A percentile compares a stretch with the other conserved stretches of the same genome.
These are phyloP conservation scores for Tylopilus felleus DNA, from an alignment of 768 basidiomycete species.

Conservation along the genomic window DNA sequence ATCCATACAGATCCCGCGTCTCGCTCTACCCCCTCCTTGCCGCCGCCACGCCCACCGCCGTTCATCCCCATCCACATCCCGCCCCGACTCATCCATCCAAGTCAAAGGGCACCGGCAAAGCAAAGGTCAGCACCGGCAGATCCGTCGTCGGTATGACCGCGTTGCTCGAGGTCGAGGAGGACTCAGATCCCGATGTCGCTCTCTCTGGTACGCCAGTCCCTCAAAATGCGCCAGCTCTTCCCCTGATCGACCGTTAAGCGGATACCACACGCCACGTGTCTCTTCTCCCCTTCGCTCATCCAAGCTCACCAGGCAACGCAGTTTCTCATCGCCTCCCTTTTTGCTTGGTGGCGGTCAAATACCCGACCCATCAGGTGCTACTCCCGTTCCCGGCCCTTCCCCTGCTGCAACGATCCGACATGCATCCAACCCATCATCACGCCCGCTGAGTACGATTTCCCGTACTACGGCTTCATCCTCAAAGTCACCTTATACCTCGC, in stretches of 20 bases:
- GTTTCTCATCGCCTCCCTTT: slow-evolving; percentile 29
- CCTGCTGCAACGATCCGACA: slow-evolving; percentile 8
- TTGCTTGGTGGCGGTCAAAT: slow-evolving; percentile 6
- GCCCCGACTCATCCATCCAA: slow-evolving; percentile 24
- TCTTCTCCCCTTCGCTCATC: slow-evolving; percentile 23
- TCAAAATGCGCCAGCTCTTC: slow-evolving; percentile 14
- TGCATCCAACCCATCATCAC: slow-evolving; percentile 12
- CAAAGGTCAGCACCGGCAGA: slow-evolving; percentile 35
- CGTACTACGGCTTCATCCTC: slow-evolving; percentile 21
- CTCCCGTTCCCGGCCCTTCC: slow-evolving; percentile 1
- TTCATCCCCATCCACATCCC: slow-evolving; percentile 9
- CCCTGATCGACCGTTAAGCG: slow-evolving; percentile 7
- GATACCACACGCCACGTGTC: slow-evolving; percentile 20
- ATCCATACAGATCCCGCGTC: slow-evolving; percentile 12
- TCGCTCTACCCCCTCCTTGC: slow-evolving; percentile 24
- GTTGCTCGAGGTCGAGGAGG: slow-evolving; percentile 53
- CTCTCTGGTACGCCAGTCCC: slow-evolving; percentile 8
- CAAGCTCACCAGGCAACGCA: slow-evolving; percentile 30
- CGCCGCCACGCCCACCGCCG: slow-evolving; percentile 9
- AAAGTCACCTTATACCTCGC: slow-evolving; percentile 30
- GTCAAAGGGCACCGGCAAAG: slow-evolving; percentile 24
- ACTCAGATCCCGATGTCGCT: slow-evolving; percentile 26
- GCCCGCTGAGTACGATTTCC: slow-evolving; percentile 12
- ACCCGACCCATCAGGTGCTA: background rate
- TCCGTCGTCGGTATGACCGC: slow-evolving; percentile 53